Base-by-base conservation (phyloP, 306 rosid genomes). In the Inga laurina region DNA sequence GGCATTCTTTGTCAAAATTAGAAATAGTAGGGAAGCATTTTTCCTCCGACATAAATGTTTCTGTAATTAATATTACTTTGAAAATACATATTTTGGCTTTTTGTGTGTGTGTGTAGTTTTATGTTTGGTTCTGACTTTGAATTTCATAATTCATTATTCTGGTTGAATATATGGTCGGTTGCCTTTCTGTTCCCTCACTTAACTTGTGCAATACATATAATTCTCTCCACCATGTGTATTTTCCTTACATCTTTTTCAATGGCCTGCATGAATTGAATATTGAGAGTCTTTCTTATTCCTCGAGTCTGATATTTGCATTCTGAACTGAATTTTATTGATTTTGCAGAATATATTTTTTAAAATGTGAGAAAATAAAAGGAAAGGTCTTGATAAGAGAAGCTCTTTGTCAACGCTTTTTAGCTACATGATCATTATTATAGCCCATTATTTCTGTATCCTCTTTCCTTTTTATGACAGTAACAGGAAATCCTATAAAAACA, bases 381-480 rank as follows among this genome's bases (percentile, higher is more conserved):
- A 75, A 34, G 7, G 18, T 54, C 14, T 75, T 35, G 67, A 16
- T 1, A 73, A 15, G 37, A 41, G 72, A 61, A 59, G 21, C 35
- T 61, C 27, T 27, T 76, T 39, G 22, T 22, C 41, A 34, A 75
- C 37, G 22, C 67, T 71, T 51, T 37, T 21, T 32, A 45, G 71
- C 56, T 45, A 70, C 83, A 27, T 51, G 67, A 32, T 64, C 43
- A 35, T 74, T 75, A 19, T 69, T 78, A 35, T 77, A 81, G 43
- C 49, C 76, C 48, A n/a, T 57, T 49, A 72, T 77, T 66, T 74
- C 61, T 87, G 46, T 43, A 59, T 81, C 61, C 45, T 56, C 27
- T 57, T 30, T 24, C 34, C 69, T 44, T 37, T 24, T 16, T 49
- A 46, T 5, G 19, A 49, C 70, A 16, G 30, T 68, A 22, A 73